Evolutionary conservation across 257 asterid genomes (phyloP).

Genomic region (Cynanchum wilfordii): DNA sequence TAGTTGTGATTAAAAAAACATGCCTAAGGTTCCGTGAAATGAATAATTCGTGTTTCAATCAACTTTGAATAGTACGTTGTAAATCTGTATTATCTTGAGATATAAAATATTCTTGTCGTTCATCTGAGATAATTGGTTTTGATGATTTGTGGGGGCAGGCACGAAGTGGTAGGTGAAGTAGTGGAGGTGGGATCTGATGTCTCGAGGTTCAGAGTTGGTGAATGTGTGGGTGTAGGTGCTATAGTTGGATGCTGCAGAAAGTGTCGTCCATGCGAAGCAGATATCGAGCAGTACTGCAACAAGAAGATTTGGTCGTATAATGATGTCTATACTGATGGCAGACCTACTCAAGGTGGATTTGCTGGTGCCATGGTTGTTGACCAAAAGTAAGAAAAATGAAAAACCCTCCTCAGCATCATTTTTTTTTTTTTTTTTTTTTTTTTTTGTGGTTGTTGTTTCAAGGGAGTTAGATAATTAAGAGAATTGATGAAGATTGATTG

Average conservation of each 20-base stretch:
- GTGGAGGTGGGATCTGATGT: slow-evolving; percentile 77
- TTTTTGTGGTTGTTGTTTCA: neutral
- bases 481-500: neutral
- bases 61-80: too few relatives aligned
- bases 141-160: slow-evolving; percentile 40
- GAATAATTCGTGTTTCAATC: too few relatives aligned
- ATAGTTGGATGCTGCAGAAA: slow-evolving; percentile 70
- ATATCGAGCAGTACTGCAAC: slow-evolving; percentile 86
- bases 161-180: slow-evolving; percentile 93
- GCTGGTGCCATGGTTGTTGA: slow-evolving; percentile 72
- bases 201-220: slow-evolving; percentile 63
- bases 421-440: neutral
- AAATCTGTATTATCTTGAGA: neutral
- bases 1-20: neutral
- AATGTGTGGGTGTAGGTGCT: slow-evolving; percentile 74
- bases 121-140: neutral
- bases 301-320: slow-evolving; percentile 95
- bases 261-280: slow-evolving; percentile 62
- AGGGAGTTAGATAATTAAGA: neutral
- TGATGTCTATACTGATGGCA: slow-evolving; percentile 83
- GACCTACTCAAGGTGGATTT: slow-evolving; percentile 90
- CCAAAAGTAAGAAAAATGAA: slow-evolving; percentile 51
- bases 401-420: neutral
- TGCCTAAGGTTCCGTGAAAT: neutral
- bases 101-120: neutral